Evolutionary conservation across 192 early-diverging fungal genomes (phyloP), one percentile per base, ranked within the genome.

Genomic region (Rhizoclosmatium sp.): DNA sequence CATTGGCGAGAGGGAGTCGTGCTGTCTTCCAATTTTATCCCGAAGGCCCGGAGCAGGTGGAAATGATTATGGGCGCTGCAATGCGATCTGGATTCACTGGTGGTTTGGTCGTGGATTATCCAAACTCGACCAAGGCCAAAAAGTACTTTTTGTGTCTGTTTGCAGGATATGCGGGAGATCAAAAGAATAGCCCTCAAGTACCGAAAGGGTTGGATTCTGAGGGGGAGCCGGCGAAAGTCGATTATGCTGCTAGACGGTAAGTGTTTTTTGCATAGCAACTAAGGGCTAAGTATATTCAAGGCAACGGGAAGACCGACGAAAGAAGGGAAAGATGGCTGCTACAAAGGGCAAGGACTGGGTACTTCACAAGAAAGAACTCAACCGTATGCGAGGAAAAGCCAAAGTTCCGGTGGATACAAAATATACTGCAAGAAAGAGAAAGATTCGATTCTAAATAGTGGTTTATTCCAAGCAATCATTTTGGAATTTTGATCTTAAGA

Each of bases 11-110:
- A 12, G 96, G 97, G 12, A 94, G 95, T 9, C 87, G 96, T n/a
- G 95, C 95, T 9, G 89, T 99, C 40, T 99, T 98, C 86, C 98
- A 99, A 87, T 98, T 99, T 76, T 98, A 99, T 81, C 97, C 98
- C 0, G 97, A 98, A 82, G 97, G 97, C 83, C 93, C 96, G 71
- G 87, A 92, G 65, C 98, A 99, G 83, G 90, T 96, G 49, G 93
- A 99, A 78, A 87, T 98, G 87, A 95, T 99, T 71, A 93, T 96
- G 81, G 87, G 91, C 56, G 85, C 85, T 4, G 95, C 98, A 10
- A 95, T 95, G 83, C 91, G 92, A 69, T 94, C 94, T 81, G 98
- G 98, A 47, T 99, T 99, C 77, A 95, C 95, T 39, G 97, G 97
- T 61, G 98, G 98, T 75, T 79, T 99, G 16, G 91, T 99, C 0